phyloP scores from a whole-genome alignment of 2,329 filamentous ascomycete species.

The Fusarium fujikuroi region DNA sequence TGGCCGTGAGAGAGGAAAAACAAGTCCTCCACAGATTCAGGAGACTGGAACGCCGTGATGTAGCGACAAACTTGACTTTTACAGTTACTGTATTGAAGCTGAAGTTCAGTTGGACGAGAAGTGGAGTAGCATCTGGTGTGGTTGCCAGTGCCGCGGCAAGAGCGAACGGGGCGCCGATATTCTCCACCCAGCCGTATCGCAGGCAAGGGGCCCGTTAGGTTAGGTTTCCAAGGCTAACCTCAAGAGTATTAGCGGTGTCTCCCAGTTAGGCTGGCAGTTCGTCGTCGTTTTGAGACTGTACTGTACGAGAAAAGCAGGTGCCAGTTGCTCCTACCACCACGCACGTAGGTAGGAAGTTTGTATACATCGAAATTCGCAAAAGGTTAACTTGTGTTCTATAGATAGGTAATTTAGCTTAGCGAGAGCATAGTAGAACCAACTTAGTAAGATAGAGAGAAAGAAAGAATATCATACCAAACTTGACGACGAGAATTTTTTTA shows the following conservation, averaged over 20 bases:
- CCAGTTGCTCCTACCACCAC: neutral
- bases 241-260: neutral
- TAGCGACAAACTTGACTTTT: neutral
- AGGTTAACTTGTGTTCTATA: too few relatives aligned
- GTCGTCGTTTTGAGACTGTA: constrained; percentile 11
- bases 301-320: constrained; percentile 13
- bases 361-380: neutral
- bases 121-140: constrained; percentile 5
- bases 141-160: constrained; percentile 35
- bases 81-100: constrained; percentile 1
- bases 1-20: neutral
- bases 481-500: neutral
- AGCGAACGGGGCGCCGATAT: constrained; percentile 26
- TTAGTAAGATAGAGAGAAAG: neutral
- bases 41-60: too few relatives aligned
- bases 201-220: constrained; percentile 22
- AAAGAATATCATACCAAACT: neutral
- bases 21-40: neutral
- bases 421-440: neutral
- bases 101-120: constrained; percentile 3
- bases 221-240: constrained; percentile 3
- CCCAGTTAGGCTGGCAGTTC: constrained; percentile 22
- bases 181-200: constrained; percentile 11
- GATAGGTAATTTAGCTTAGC: neutral
- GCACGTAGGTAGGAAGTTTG: neutral